Evolutionary conservation across 2,329 filamentous ascomycete genomes (phyloP).

Genomic region (Juglanconis oblonga): DNA sequence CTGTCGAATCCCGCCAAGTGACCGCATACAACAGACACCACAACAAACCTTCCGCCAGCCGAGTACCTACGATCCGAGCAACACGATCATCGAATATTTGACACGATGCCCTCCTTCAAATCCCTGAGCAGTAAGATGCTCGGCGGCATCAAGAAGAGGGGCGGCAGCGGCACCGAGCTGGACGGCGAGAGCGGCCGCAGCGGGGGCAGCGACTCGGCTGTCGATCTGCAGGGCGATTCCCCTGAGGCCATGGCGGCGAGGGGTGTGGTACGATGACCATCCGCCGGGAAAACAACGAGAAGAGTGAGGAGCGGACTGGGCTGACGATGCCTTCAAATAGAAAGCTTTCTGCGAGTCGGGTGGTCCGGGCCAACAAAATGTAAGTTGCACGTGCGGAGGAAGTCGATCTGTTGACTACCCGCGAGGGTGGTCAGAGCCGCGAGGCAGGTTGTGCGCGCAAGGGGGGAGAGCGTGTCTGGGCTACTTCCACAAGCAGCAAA

Average conservation of each 20-base stretch:
- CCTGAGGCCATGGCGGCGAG: constrained; percentile 65
- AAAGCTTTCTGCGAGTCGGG: constrained; percentile 79
- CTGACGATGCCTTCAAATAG: constrained; percentile 39
- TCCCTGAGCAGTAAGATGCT: constrained; percentile 55
- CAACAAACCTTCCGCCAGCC: not conserved
- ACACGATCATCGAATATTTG: not conserved
- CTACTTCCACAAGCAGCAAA: not conserved
- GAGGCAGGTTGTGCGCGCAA: not conserved
- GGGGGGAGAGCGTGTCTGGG: not conserved
- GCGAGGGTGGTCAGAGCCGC: not conserved
- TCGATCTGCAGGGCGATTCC: constrained; percentile 45
- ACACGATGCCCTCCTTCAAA: constrained; percentile 38
- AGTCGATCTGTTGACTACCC: not conserved
- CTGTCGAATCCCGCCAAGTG: too few relatives aligned
- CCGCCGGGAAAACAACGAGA: constrained; percentile 11
- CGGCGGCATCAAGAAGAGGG: constrained; percentile 49
- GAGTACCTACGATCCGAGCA: not conserved
- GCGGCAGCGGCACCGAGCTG: constrained; percentile 16
- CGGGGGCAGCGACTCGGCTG: constrained; percentile 19
- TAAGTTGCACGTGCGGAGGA: constrained; percentile 32
- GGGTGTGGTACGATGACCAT: constrained; percentile 57
- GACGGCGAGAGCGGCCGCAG: constrained; percentile 3
- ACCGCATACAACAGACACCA: not conserved
- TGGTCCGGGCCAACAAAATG: constrained; percentile 49
- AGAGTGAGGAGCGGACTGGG: constrained; percentile 1